Conservation (phyloP, 495 filamentous ascomycete genomes). For the Trichocladium uniseriatum region DNA sequence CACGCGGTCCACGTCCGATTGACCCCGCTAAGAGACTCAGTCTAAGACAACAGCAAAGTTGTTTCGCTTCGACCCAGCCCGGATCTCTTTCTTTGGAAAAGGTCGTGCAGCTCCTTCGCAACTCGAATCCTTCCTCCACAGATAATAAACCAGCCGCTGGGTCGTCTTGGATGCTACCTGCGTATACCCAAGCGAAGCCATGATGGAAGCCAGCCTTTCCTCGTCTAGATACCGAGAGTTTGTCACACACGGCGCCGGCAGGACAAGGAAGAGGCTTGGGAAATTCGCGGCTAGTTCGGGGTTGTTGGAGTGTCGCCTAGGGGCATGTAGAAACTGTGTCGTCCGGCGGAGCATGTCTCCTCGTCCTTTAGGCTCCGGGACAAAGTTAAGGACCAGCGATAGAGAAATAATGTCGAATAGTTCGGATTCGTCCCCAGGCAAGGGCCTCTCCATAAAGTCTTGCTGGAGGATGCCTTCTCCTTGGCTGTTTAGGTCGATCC, state of each 20-base stretch:
- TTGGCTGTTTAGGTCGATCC: slow-evolving; percentile 88
- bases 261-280: slow-evolving; percentile 82
- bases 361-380: slow-evolving; percentile 61
- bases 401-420: slow-evolving; percentile 83
- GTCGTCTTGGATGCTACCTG: slow-evolving; percentile 58
- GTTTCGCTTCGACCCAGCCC: slow-evolving; percentile 64
- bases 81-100: slow-evolving; percentile 59
- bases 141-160: slow-evolving; percentile 77
- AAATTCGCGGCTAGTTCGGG: slow-evolving; percentile 33
- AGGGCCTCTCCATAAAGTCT: slow-evolving; percentile 86
- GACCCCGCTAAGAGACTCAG: too few species aligned
- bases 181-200: slow-evolving; percentile 66
- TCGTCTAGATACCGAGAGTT: slow-evolving; percentile 91
- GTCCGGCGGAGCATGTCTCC: slow-evolving; percentile 84
- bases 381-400: slow-evolving; percentile 93
- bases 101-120: slow-evolving; percentile 13
- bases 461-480: slow-evolving; percentile 70
- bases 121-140: slow-evolving; percentile 50
- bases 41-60: slow-evolving; percentile 74
- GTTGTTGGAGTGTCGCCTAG: slow-evolving; percentile 10
- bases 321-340: slow-evolving; percentile 50
- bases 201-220: slow-evolving; percentile 57
- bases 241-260: slow-evolving; percentile 77
- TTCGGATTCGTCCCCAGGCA: slow-evolving; percentile 52
- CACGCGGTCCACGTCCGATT: too few species aligned